Evolutionary conservation across 2,329 filamentous ascomycete genomes (phyloP).

Genomic region (Exophiala bonariae): DNA sequence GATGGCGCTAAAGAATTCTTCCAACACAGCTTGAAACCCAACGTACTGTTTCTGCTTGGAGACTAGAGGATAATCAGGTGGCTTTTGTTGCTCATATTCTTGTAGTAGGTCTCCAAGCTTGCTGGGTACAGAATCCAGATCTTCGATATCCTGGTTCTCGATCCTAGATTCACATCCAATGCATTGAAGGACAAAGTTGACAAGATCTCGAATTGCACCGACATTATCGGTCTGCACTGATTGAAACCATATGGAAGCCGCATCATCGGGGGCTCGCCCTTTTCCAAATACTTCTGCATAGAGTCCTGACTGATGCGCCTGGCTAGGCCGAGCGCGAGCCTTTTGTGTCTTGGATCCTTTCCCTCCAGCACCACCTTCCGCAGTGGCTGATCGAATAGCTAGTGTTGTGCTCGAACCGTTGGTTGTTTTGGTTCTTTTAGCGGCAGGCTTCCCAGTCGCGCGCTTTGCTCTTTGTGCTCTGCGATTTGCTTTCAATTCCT

Average conservation of each 20-base stretch:
- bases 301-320: constrained; percentile 56
- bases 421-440: constrained; percentile 58
- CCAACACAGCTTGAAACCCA: constrained; percentile 74
- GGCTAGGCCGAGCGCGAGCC: constrained; percentile 51
- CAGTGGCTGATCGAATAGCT: constrained; percentile 54
- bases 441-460: constrained; percentile 42
- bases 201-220: constrained; percentile 56
- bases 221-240: constrained; percentile 57
- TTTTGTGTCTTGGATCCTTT: constrained; percentile 49
- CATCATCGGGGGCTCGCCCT: constrained; percentile 55
- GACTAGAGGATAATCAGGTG: constrained; percentile 89
- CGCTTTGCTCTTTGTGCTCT: constrained; percentile 37
- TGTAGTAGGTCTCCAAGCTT: constrained; percentile 82
- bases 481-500: constrained; percentile 48
- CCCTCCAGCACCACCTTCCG: constrained; percentile 36
- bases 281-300: constrained; percentile 63
- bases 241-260: constrained; percentile 58
- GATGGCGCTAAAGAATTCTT: constrained; percentile 76
- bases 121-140: constrained; percentile 81
- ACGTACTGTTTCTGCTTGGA: constrained; percentile 74
- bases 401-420: constrained; percentile 48
- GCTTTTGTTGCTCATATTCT: constrained; percentile 78
- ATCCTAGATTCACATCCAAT: constrained; percentile 81
- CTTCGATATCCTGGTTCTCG: constrained; percentile 78
- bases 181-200: constrained; percentile 64